phyloP scores from a whole-genome alignment of 768 basidiomycete species.

The Lactarius vividus region DNA sequence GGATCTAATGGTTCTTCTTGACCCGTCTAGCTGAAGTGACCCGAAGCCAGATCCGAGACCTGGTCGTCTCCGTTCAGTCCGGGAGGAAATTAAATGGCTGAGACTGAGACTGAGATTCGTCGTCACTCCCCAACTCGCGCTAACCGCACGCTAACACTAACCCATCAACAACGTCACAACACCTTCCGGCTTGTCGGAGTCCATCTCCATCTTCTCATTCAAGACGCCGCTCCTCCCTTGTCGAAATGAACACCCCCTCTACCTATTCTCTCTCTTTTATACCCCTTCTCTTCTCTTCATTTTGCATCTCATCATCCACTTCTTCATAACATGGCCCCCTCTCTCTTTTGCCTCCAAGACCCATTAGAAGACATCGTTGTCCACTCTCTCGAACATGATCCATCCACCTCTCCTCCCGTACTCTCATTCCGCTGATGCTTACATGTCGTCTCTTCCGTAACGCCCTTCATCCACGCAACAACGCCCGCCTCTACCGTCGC shows the following conservation, averaged over 20 bases:
- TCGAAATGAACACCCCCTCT: constrained; percentile 23
- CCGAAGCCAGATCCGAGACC: constrained; percentile 22
- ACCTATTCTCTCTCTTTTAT: constrained; percentile 19
- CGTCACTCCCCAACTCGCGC: constrained; percentile 22
- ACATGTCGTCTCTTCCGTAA: constrained; percentile 49
- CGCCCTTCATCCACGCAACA: constrained; percentile 49
- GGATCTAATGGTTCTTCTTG: neutral
- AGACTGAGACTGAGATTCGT: constrained; percentile 17
- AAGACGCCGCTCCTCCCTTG: constrained; percentile 21
- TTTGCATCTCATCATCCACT: constrained; percentile 4
- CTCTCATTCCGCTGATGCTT: constrained; percentile 51
- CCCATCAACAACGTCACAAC: constrained; percentile 23
- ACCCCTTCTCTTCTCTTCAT: constrained; percentile 10
- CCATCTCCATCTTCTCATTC: constrained; percentile 22
- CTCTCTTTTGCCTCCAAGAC: constrained; percentile 44
- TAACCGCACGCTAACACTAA: constrained; percentile 2
- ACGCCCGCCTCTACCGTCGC: constrained; percentile 66
- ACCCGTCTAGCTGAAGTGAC: constrained; percentile 1
- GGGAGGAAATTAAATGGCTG: constrained; percentile 13
- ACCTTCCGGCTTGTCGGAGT: constrained; percentile 26
- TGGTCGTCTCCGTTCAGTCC: constrained; percentile 19
- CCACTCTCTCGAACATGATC: constrained; percentile 44
- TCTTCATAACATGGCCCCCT: constrained; percentile 7
- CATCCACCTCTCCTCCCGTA: constrained; percentile 55
- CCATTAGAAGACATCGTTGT: constrained; percentile 75